Evolutionary conservation across 371 early-diverging fungal species (phyloP), one percentile per base, ranked within the genome.

Genomic region (Phascolomyces articulosus): DNA sequence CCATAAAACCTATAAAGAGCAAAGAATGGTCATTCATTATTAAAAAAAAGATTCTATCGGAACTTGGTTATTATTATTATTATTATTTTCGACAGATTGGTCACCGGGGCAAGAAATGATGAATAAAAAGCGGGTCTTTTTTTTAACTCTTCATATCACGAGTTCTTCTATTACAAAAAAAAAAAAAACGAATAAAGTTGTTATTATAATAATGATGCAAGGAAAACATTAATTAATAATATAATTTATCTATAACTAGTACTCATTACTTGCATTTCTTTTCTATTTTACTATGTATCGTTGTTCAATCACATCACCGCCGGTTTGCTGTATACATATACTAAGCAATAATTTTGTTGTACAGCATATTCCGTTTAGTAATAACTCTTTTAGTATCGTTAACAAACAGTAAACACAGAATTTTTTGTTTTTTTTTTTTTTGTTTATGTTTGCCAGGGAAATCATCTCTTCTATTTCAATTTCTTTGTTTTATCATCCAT

Each of bases 161-260:
- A 55, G 58, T 58, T 31, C 23, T 29, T 16, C 20, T 20, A 40
- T 31, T 34, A 9, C 34, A 34, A 34, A 11, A n/a, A n/a, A n/a
- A n/a, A n/a, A n/a, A n/a, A n/a, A n/a, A n/a, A n/a, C n/a, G 34
- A 34, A 34, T 34, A 34, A 11, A 34, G 34, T 9, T 6, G 34
- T 34, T 34, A n/a, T n/a, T n/a, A n/a, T n/a, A n/a, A n/a, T n/a
- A 34, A 41, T 58, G 58, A 38, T 58, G 58, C 41, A 58, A 26
- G 38, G 48, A n/a, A 60, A 60, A 60, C 60, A 60, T 60, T 60
- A 60, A 60, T 60, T 48, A n/a, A n/a, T n/a, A n/a, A n/a, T n/a
- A 60, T 47, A 60, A 60, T 60, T 60, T 60, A 60, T 60, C 60
- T 60, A 60, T 9, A 60, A 60, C 48, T n/a, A n/a, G 47, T 48